A percentile compares a stretch with the other conserved stretches of the same genome.
phyloP scores from a whole-genome alignment of 176 grass and related monocot genomes.

The Zea luxurians region DNA sequence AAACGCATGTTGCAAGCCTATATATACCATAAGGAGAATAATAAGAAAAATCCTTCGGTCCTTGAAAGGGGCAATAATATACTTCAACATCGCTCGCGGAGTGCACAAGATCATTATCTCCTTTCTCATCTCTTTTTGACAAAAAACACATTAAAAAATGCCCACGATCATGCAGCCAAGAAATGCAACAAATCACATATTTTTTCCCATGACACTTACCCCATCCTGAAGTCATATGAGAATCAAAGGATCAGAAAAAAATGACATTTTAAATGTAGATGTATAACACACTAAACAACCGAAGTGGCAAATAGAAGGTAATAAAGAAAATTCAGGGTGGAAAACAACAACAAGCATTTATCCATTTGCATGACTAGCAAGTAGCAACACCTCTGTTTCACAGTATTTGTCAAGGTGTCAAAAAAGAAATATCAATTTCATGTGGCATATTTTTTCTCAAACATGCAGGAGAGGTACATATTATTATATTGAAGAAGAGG shows the following conservation, averaged over 20 bases:
- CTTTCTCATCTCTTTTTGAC: slow-evolving; percentile 76
- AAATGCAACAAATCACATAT: slow-evolving; percentile 81
- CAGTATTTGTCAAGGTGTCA: neutral
- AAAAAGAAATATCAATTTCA: neutral
- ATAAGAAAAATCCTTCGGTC: slow-evolving; percentile 75
- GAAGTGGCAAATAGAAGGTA: neutral
- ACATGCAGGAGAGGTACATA: neutral
- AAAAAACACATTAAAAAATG: slow-evolving; percentile 89
- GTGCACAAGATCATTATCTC: slow-evolving; percentile 29
- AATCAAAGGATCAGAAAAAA: slow-evolving; percentile 22
- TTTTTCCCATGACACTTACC: slow-evolving; percentile 63
- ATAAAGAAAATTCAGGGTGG: neutral
- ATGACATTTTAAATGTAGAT: neutral
- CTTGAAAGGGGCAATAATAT: slow-evolving; percentile 63
- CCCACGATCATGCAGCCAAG: slow-evolving; percentile 87
- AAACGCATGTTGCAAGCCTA: slow-evolving; percentile 88
- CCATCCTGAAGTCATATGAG: slow-evolving; percentile 53
- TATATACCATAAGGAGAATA: slow-evolving; percentile 84
- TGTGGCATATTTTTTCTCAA: neutral
- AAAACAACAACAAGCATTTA: neutral
- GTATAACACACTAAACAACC: neutral
- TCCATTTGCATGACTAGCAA: slow-evolving; percentile 3
- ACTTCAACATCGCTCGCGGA: slow-evolving; percentile 65
- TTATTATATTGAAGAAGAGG: neutral
- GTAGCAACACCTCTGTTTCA: neutral